Evolutionary conservation across 2,329 filamentous ascomycete species (phyloP).

Genomic region (Macrophomina pseudophaseolina): DNA sequence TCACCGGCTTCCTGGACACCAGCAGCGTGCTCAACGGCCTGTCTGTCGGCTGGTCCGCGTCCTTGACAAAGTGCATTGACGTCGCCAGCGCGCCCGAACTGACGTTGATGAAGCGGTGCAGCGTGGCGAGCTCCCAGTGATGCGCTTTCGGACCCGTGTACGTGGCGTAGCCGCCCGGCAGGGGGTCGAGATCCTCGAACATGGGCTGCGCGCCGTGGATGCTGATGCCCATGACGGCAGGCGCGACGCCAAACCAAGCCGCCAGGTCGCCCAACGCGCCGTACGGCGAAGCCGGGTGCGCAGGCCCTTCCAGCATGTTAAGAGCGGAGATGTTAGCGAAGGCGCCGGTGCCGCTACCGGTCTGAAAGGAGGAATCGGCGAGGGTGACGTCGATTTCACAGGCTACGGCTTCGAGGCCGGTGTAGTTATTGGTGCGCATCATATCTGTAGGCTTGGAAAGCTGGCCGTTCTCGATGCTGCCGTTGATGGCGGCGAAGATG

Average conservation of each 20-base stretch:
- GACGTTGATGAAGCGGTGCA: constrained; percentile 10
- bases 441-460: not conserved
- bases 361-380: constrained; percentile 1
- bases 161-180: not conserved
- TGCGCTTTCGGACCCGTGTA: not conserved
- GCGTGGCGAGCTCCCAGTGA: not conserved
- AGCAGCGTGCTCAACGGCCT: not conserved
- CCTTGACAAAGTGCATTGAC: not conserved
- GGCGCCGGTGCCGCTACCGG: not conserved
- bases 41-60: not conserved
- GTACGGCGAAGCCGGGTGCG: not conserved
- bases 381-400: constrained; percentile 21
- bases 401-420: constrained; percentile 1
- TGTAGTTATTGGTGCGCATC: not conserved
- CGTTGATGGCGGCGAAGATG: constrained; percentile 21
- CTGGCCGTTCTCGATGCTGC: constrained; percentile 12
- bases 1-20: not conserved
- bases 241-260: constrained; percentile 27
- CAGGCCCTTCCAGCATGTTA: not conserved
- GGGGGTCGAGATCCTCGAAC: not conserved
- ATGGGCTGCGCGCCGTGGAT: constrained; percentile 23
- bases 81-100: constrained; percentile 13
- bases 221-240: constrained; percentile 25
- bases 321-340: not conserved
- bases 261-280: constrained; percentile 23